These are phyloP conservation scores for Polytrichum commune DNA, from an alignment of 225 moss, liverwort and hornwort genomes.

Conservation along the genomic window DNA sequence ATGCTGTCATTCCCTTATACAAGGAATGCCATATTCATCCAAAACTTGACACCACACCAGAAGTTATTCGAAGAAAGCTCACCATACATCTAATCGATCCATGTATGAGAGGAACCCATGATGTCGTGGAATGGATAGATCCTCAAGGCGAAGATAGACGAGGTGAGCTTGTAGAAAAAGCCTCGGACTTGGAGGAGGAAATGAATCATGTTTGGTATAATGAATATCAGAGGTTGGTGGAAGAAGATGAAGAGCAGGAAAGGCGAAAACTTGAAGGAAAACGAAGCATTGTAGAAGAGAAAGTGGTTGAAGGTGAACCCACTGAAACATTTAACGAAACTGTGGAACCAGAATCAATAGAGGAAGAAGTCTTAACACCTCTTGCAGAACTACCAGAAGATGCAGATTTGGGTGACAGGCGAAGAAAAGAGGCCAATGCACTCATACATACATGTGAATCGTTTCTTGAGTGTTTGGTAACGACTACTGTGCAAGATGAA, in stretches of 20 bases:
- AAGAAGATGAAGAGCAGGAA: neutral
- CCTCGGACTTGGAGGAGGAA: neutral
- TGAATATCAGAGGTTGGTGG: neutral
- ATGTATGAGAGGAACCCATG: neutral
- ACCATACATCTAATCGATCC: constrained; percentile 5
- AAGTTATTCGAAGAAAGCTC: neutral
- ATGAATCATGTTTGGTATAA: neutral
- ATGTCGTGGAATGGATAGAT: constrained; percentile 6
- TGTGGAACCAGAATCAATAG: neutral
- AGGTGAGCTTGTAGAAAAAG: neutral
- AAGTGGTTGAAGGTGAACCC: neutral
- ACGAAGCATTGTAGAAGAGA: too few relatives aligned
- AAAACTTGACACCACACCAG: neutral
- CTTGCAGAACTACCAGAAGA: constrained; percentile 1
- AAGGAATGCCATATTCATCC: constrained; percentile 5
- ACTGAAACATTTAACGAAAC: neutral
- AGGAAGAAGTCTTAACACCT: neutral
- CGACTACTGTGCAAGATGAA: constrained; percentile 4
- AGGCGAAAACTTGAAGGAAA: too few relatives aligned
- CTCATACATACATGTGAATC: constrained; percentile 22
- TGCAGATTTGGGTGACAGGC: constrained; percentile 1
- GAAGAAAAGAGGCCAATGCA: constrained; percentile 22
- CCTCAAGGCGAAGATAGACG: constrained; percentile 1
- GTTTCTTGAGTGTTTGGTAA: constrained; percentile 22
- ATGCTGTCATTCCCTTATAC: neutral